Base-by-base conservation (phyloP, 768 basidiomycete species). In the Leccinum arenicola region DNA sequence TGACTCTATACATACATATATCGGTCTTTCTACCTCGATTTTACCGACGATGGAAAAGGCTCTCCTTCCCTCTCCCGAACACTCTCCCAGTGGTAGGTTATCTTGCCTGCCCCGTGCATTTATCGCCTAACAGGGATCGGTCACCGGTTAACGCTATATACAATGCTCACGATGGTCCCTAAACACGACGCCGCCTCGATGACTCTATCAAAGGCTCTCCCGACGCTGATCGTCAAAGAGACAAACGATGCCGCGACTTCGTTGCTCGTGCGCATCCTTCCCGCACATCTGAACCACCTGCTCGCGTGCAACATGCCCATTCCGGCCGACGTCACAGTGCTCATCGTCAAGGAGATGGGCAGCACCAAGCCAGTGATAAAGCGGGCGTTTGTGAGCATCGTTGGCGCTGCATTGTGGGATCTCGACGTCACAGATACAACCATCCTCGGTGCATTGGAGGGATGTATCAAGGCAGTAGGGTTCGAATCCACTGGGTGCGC, bases 91-190 rank as follows among this genome's bases (percentile, higher is more conserved):
- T 21, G 21, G 21, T 21, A 21, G 21, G 21, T 21, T 21, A 21
- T 21, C 21, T 21, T 21, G 21, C 21, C 21, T 21, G 21, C 21
- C 21, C 21, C 21, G 21, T 21, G 21, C 21, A 21, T 21, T 21
- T 21, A 21, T 21, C 21, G 21, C 21, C 21, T 21, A 0, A 76
- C 87, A 1, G 93, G 93, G 2, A 82, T 90, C 2, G 96, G 96
- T 57, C 94, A 98, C 70, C 86, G 95, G 17, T 71, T 86, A 5
- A 78, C 88, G 0, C 77, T 98, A 9, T 95, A 93, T 74, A 80
- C 84, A 1, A 93, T 98, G 86, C 78, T 94, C 2, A 74, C 79
- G 2, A 68, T 68, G 53, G 61, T 94, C 1, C 72, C 76, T 0
- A 78, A 87, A 3, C 82, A 82, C 5, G 64, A 76, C 3, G 60